Evolutionary conservation across 176 grass and related monocot species (phyloP).

Genomic region (Tillandsia leiboldiana): DNA sequence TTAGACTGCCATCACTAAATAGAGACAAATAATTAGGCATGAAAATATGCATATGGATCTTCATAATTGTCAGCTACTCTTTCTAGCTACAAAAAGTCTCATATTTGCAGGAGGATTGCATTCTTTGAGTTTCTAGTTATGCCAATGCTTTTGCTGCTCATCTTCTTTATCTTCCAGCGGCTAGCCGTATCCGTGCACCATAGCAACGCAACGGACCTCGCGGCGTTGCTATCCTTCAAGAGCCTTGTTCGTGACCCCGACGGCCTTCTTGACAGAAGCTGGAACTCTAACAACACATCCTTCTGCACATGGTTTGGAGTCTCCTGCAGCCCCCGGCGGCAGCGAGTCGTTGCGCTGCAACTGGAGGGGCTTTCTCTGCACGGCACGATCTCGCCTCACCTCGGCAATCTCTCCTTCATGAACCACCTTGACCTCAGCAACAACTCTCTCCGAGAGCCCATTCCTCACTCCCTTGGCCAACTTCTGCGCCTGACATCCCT

Average conservation of each 20-base stretch:
- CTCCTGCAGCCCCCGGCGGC: background rate
- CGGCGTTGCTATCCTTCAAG: conserved; percentile 20
- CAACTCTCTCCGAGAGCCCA: conserved; percentile 14
- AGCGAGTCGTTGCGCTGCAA: conserved; percentile 12
- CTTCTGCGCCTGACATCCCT: conserved; percentile 11
- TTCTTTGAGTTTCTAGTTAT: background rate
- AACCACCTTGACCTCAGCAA: conserved; percentile 10
- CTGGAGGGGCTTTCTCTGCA: conserved; percentile 9
- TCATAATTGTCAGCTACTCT: too few relatives aligned
- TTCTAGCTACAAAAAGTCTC: too few relatives aligned
- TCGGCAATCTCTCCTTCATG: conserved; percentile 24
- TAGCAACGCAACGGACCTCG: conserved; percentile 16
- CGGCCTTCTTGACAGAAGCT: conserved; percentile 7
- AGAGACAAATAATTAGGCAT: too few relatives aligned
- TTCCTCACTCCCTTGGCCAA: conserved; percentile 13
- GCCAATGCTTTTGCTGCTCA: conserved; percentile 2
- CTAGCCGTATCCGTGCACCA: conserved; percentile 5
- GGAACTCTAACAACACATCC: conserved; percentile 14
- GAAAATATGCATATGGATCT: too few relatives aligned
- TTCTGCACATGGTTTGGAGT: conserved; percentile 23
- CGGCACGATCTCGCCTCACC: conserved; percentile 8
- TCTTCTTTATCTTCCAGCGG: conserved; percentile 2
- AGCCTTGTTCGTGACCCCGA: conserved; percentile 4
- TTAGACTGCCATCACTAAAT: too few relatives aligned
- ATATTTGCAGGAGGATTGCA: too few relatives aligned